phyloP scores from a whole-genome alignment of 2,329 filamentous ascomycete species.

The Rasamsonia emersonii region DNA sequence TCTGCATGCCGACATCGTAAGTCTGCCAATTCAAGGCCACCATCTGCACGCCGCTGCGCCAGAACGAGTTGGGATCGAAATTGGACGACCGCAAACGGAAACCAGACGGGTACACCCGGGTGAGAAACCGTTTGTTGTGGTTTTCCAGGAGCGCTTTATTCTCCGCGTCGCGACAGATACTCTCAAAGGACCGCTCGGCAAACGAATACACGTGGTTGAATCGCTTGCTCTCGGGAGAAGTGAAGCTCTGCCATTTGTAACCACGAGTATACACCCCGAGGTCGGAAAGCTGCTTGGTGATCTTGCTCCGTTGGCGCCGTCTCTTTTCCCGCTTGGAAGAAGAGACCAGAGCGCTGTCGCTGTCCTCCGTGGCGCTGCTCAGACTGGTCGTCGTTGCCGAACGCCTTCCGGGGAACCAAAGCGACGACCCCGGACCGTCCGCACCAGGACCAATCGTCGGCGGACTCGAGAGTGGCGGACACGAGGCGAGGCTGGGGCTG shows the following conservation, averaged over 20 bases:
- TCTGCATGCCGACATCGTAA: constrained; percentile 87
- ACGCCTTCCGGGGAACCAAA: constrained; percentile 42
- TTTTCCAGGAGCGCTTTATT: constrained; percentile 71
- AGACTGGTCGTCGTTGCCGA: constrained; percentile 44
- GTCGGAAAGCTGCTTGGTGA: constrained; percentile 70
- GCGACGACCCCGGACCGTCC: constrained; percentile 33
- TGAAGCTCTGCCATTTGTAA: constrained; percentile 79
- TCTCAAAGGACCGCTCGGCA: constrained; percentile 79
- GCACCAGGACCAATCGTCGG: constrained; percentile 45
- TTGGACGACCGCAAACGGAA: constrained; percentile 80
- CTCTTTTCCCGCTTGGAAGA: constrained; percentile 51
- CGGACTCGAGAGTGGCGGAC: constrained; percentile 44
- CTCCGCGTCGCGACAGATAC: constrained; percentile 65
- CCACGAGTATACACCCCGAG: constrained; percentile 71
- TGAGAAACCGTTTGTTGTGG: constrained; percentile 86
- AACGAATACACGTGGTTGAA: constrained; percentile 96
- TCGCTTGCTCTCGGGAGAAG: constrained; percentile 66
- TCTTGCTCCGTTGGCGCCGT: constrained; percentile 67
- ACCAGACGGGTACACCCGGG: constrained; percentile 86
- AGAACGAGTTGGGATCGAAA: constrained; percentile 88
- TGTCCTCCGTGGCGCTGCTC: constrained; percentile 64
- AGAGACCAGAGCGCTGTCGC: constrained; percentile 50
- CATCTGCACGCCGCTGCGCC: constrained; percentile 96
- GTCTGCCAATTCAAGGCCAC: constrained; percentile 97
- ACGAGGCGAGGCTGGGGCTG: constrained; percentile 41